Percentiles rank a stretch among this genome's conserved stretches.
Evolutionary conservation across 805 yeast species (phyloP).

Genomic region (Candida coquimbonensis): DNA sequence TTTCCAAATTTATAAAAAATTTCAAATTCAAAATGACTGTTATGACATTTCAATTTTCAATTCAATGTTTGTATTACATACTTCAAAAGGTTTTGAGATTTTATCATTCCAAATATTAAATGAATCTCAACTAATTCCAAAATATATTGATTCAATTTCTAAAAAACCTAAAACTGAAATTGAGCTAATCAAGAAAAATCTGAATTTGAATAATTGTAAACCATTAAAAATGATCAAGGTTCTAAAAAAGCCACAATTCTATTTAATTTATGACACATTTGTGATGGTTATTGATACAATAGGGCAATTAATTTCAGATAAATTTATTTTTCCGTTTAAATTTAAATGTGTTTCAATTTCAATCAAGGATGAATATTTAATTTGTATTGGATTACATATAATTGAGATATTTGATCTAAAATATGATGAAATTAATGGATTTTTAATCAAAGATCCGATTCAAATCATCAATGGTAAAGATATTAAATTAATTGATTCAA

Average conservation of each 20-base stretch:
- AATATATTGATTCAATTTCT: constrained; percentile 23
- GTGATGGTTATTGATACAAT: constrained; percentile 58
- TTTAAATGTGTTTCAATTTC: constrained; percentile 35
- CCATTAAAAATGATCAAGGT: constrained; percentile 64
- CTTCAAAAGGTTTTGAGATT: constrained; percentile 61
- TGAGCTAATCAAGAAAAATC: constrained; percentile 33
- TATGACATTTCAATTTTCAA: constrained; percentile 56
- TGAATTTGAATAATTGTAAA: constrained; percentile 30
- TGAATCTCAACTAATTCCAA: constrained; percentile 51
- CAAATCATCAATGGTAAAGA: constrained; percentile 73
- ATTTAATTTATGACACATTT: constrained; percentile 64
- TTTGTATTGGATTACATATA: constrained; percentile 56
- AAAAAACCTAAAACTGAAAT: constrained; percentile 23
- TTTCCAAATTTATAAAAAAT: constrained; percentile 38
- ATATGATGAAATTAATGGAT: constrained; percentile 30
- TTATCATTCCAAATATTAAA: constrained; percentile 51
- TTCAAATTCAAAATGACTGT: constrained; percentile 50
- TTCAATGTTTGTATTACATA: constrained; percentile 59
- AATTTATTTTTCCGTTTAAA: constrained; percentile 34
- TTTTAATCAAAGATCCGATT: constrained; percentile 36
- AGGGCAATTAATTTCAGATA: constrained; percentile 41
- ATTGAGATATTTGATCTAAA: constrained; percentile 63
- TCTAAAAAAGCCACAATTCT: constrained; percentile 43
- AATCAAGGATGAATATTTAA: constrained; percentile 38
- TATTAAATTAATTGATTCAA: constrained; percentile 38